Base-by-base conservation (phyloP, 768 basidiomycete genomes). In the Agaricus sinodeliciosus region DNA sequence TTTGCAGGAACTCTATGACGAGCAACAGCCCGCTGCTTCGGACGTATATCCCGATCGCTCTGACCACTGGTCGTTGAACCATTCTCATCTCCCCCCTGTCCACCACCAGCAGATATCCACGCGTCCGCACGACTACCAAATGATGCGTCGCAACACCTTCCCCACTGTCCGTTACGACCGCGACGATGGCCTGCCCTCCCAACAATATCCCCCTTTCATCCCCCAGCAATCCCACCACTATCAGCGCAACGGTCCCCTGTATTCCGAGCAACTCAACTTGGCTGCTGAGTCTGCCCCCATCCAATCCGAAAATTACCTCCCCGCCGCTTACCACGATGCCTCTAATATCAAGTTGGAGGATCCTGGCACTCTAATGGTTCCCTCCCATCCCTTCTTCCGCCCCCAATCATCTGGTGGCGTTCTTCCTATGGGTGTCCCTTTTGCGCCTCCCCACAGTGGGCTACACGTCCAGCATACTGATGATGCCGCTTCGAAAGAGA, bases 401-500 rank as follows among this genome's bases (percentile, higher is more conserved):
- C 67, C 71, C 55, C 64, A 60, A 55, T 49, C 60, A 49, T 48
- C 67, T 48, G 48, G 54, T 28, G 49, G 57, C 16, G 36, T 39
- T 25, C 48, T 40, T 28, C 42, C 52, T 36, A 57, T 72, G 54
- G 49, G 59, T 53, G 69, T 73, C 61, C 62, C 72, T 55, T 75
- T 72, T 57, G 61, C 73, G 25, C 64, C 68, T 4, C 69, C 70
- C 0, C 72, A 73, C 56, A 63, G 70, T 67, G 80, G 79, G 11
- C 74, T 90, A 34, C 81, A 81, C 51, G 85, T 92, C 6, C 89
- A 90, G 66, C 87, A 92, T 71, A 93, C 90, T 0, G 90, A 93
- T 69, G 90, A 93, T 63, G 90, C 90, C 12, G 87, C 89, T 1
- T 86, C 84, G 40, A 93, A 93, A 68, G 90, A 93, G 67, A 93